These are phyloP conservation scores for Annulohypoxylon maeteangense DNA, from an alignment of 495 filamentous ascomycete genomes.

Conservation along the genomic window DNA sequence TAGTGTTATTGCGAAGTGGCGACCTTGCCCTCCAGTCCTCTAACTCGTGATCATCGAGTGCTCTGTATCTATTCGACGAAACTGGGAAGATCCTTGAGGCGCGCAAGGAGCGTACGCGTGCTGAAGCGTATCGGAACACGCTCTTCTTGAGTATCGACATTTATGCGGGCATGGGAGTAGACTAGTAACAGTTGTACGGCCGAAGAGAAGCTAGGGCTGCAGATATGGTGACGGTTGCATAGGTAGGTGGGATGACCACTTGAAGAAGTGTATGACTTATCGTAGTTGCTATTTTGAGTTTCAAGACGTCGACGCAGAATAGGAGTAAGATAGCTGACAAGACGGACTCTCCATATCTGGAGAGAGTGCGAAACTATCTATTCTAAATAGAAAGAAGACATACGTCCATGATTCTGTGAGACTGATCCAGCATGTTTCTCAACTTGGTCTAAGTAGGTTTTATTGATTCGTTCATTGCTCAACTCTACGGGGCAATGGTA, in stretches of 20 bases:
- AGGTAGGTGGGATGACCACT: background rate
- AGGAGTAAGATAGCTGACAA: background rate
- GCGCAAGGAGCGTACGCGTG: constrained; percentile 9
- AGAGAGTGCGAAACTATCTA: background rate
- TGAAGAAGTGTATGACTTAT: background rate
- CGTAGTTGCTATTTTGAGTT: background rate
- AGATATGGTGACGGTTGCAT: background rate
- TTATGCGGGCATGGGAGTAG: background rate
- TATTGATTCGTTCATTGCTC: background rate
- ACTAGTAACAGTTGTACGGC: background rate
- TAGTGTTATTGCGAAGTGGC: background rate
- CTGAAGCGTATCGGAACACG: constrained; percentile 14
- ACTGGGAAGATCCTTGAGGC: background rate
- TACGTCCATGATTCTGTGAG: background rate
- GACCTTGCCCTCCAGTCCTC: background rate
- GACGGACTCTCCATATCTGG: background rate
- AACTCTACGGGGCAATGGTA: background rate
- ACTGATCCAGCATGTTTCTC: background rate
- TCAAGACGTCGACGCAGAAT: background rate
- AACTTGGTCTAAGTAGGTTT: background rate
- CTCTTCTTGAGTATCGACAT: constrained; percentile 17
- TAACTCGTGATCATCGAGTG: constrained; percentile 13
- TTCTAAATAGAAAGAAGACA: background rate
- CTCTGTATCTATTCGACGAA: constrained; percentile 7
- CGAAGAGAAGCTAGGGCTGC: background rate